Evolutionary conservation across 2,329 filamentous ascomycete species (phyloP).

Genomic region (Pleoardoris graminearum): DNA sequence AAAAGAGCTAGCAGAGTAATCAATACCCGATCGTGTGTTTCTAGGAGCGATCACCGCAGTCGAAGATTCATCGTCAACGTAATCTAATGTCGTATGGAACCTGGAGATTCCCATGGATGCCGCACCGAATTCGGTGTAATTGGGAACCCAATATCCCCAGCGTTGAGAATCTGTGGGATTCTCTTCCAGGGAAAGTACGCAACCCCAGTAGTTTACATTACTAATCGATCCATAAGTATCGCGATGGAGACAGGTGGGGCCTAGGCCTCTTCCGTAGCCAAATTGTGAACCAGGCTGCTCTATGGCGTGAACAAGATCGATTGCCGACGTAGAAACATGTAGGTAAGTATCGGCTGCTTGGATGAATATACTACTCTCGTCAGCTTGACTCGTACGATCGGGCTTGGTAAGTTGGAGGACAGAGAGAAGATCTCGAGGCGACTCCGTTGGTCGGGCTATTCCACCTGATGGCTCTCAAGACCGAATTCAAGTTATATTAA

Average conservation of each 20-base stretch:
- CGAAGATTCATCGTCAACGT: not conserved
- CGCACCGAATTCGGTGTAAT: too few relatives aligned
- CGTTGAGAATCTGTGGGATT: not conserved
- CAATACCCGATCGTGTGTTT: not conserved
- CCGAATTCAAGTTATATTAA: too few relatives aligned
- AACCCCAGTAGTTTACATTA: not conserved
- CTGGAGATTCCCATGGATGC: not conserved
- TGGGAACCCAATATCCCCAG: too few relatives aligned
- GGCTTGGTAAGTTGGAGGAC: too few relatives aligned
- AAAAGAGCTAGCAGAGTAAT: not conserved
- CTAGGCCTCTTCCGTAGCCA: not conserved
- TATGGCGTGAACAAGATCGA: not conserved
- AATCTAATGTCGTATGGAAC: not conserved
- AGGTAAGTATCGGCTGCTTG: constrained; percentile 9
- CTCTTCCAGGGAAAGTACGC: not conserved
- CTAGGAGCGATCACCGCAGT: not conserved
- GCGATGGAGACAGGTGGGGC: not conserved
- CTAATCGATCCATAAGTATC: not conserved
- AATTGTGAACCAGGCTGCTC: not conserved
- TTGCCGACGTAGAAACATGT: constrained; percentile 5
- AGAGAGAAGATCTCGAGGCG: too few relatives aligned
- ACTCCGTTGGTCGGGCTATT: too few relatives aligned
- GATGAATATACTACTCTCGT: constrained; percentile 1
- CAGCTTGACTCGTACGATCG: not conserved
- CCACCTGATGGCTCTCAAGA: too few relatives aligned